A percentile compares a stretch with the other conserved stretches of the same genome.
These are phyloP conservation scores for Erigeron philadelphicus DNA, from an alignment of 140 eudicot genomes.

Conservation along the genomic window DNA sequence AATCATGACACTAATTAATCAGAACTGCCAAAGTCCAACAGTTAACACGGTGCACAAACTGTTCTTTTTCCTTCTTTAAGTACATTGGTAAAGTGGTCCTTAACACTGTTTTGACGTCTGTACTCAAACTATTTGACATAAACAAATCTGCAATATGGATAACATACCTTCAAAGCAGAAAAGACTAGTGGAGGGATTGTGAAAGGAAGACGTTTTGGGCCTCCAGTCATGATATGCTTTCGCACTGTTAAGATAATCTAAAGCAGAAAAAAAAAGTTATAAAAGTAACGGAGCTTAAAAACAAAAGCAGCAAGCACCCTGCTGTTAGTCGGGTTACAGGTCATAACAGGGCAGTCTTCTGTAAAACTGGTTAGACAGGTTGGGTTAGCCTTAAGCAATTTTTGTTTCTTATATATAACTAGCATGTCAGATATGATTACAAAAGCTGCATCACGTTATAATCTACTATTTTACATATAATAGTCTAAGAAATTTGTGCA, in stretches of 20 bases:
- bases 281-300: background rate
- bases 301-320: conserved; percentile 9
- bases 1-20: conserved; percentile 8
- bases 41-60: conserved; percentile 5
- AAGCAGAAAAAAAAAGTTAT: conserved; percentile 13
- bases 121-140: background rate
- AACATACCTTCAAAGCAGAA: conserved; percentile 80
- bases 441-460: background rate
- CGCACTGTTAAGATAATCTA: conserved; percentile 77
- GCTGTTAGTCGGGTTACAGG: background rate
- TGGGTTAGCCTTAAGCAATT: conserved; percentile 1
- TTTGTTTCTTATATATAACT: background rate
- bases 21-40: background rate
- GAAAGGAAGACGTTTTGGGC: conserved; percentile 84
- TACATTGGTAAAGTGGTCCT: background rate
- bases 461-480: too few species aligned
- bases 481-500: too few species aligned
- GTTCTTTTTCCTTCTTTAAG: background rate
- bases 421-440: conserved; percentile 3
- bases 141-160: conserved; percentile 13
- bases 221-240: conserved; percentile 83
- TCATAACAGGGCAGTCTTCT: background rate
- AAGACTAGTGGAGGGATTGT: conserved; percentile 93
- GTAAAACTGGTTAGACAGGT: background rate
- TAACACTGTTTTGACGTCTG: conserved; percentile 15